A percentile compares a stretch with the other conserved stretches of the same genome.
These are phyloP conservation scores for Neofusicoccum laricinum DNA, from an alignment of 2,329 filamentous ascomycete species.

Conservation along the genomic window DNA sequence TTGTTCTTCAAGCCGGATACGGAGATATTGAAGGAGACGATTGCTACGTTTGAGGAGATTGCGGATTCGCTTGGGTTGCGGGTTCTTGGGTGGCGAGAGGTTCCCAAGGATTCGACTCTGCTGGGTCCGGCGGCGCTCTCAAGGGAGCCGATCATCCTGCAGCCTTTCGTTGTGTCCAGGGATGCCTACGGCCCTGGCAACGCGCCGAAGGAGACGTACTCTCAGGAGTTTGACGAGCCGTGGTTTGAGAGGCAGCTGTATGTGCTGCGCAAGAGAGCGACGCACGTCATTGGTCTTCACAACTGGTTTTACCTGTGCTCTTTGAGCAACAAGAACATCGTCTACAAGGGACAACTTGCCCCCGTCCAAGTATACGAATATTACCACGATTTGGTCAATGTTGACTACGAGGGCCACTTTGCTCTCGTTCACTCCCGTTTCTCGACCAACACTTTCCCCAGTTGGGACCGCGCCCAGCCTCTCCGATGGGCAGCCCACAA, in stretches of 20 bases:
- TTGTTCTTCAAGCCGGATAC: constrained; percentile 97
- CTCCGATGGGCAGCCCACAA: constrained; percentile 97
- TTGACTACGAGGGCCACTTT: constrained; percentile 96
- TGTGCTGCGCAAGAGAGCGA: constrained; percentile 89
- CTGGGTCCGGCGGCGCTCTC: constrained; percentile 90
- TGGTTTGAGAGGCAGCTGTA: constrained; percentile 92
- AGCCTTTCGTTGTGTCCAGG: constrained; percentile 88
- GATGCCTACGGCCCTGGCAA: constrained; percentile 80
- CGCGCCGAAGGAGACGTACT: constrained; percentile 74
- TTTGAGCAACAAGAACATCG: constrained; percentile 95
- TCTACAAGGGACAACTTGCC: constrained; percentile 96
- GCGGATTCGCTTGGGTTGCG: constrained; percentile 83
- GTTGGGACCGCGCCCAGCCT: constrained; percentile 96
- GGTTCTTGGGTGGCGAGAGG: constrained; percentile 93
- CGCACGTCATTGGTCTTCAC: constrained; percentile 89
- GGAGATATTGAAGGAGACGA: constrained; percentile 84
- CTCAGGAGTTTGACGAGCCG: constrained; percentile 76
- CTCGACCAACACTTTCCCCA: constrained; percentile 97
- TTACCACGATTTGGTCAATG: constrained; percentile 94
- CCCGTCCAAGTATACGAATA: constrained; percentile 97
- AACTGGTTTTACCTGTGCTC: constrained; percentile 99
- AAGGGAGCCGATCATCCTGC: constrained; percentile 89
- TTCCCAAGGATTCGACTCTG: constrained; percentile 87
- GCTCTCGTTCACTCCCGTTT: constrained; percentile 96
- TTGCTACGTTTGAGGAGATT: constrained; percentile 89